Conservation (phyloP, 192 early-diverging fungal species). For the Coemansia asiatica region DNA sequence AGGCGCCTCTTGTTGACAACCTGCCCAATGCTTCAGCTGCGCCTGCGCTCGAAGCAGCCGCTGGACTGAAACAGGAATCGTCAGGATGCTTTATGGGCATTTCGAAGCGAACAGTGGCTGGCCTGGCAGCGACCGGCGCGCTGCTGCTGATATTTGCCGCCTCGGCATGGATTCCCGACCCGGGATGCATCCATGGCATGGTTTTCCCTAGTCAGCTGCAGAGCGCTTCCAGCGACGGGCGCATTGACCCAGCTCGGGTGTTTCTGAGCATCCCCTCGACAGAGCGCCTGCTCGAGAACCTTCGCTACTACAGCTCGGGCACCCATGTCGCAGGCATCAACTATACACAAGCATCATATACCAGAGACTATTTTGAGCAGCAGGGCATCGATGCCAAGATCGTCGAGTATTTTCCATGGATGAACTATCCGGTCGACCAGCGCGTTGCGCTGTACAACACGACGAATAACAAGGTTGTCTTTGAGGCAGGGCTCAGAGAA, state of each 20-base stretch:
- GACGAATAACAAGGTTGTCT: constrained; percentile 43
- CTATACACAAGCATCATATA: constrained; percentile 51
- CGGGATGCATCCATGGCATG: constrained; percentile 8
- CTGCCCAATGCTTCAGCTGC: not conserved
- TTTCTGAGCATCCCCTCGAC: constrained; percentile 50
- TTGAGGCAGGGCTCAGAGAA: constrained; percentile 60
- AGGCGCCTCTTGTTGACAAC: not conserved
- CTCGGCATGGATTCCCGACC: constrained; percentile 8
- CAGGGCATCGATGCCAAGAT: constrained; percentile 58
- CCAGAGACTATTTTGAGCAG: constrained; percentile 47
- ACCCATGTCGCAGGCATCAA: constrained; percentile 61
- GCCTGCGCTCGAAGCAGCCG: not conserved
- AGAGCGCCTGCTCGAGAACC: constrained; percentile 38
- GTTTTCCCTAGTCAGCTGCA: not conserved
- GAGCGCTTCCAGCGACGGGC: constrained; percentile 3
- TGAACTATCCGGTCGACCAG: constrained; percentile 56
- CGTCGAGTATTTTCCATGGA: constrained; percentile 60
- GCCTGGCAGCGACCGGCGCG: constrained; percentile 6
- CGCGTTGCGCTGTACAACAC: constrained; percentile 54
- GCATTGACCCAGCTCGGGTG: constrained; percentile 35
- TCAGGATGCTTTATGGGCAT: not conserved
- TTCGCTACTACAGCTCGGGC: constrained; percentile 58
- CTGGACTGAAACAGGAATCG: not conserved
- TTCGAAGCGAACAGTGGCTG: not conserved
- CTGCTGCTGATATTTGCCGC: constrained; percentile 15